These are phyloP conservation scores for Penicillium coffeae DNA, from an alignment of 495 filamentous ascomycete genomes.

Conservation along the genomic window DNA sequence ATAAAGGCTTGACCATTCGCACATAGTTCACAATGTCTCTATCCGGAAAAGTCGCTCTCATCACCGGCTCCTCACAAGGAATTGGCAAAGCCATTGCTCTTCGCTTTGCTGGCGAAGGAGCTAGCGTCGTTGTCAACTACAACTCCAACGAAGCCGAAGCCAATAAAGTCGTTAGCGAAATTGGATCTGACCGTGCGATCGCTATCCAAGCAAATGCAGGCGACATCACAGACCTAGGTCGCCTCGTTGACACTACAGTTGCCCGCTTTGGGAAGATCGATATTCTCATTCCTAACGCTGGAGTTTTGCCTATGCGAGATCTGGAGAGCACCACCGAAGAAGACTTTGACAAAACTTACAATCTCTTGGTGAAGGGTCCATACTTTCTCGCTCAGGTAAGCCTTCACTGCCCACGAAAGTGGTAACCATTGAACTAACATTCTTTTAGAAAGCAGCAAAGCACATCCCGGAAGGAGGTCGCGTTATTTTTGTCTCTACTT, in stretches of 20 bases:
- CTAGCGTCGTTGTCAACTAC: conserved; percentile 64
- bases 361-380: conserved; percentile 64
- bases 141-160: conserved; percentile 49
- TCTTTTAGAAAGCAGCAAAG: conserved; percentile 51
- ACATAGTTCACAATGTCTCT: conserved; percentile 5
- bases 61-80: conserved; percentile 66
- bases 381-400: conserved; percentile 59
- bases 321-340: conserved; percentile 56
- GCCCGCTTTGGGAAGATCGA: conserved; percentile 54
- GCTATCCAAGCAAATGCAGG: conserved; percentile 52
- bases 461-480: conserved; percentile 56
- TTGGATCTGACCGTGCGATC: conserved; percentile 50
- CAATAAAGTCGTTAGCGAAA: conserved; percentile 48
- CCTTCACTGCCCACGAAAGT: not conserved
- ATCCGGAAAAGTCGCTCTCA: conserved; percentile 3
- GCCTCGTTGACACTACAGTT: conserved; percentile 42
- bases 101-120: conserved; percentile 53
- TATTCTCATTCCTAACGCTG: conserved; percentile 61
- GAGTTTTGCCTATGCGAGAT: conserved; percentile 47
- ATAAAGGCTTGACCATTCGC: too few species aligned
- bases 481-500: conserved; percentile 60
- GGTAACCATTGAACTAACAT: not conserved
- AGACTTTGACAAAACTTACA: conserved; percentile 53
- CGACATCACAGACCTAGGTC: conserved; percentile 34
- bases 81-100: conserved; percentile 60